Percentiles rank a stretch among this genome's conserved stretches.
Conservation (phyloP, 176 grass and related monocot genomes). For the Rhynchospora breviuscula region DNA sequence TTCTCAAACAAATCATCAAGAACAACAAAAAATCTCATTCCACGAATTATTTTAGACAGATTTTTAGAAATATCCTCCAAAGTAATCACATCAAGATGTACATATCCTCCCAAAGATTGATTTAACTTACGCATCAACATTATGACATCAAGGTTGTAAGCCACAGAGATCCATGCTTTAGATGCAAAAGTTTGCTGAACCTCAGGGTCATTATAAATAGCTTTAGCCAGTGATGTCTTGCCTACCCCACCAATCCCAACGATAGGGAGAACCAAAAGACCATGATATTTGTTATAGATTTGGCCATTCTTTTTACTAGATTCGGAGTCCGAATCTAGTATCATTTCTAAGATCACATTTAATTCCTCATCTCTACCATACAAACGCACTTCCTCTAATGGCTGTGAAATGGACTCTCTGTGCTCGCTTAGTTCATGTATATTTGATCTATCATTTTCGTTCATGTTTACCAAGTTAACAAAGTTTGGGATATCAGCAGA, state of each 20-base stretch:
- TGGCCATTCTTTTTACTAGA: not conserved
- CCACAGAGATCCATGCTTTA: constrained; percentile 22
- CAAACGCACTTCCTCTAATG: not conserved
- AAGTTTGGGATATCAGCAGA: not conserved
- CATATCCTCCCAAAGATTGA: not conserved
- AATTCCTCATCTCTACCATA: not conserved
- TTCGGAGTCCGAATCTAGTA: not conserved
- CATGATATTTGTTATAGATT: not conserved
- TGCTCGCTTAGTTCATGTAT: not conserved
- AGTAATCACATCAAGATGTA: not conserved
- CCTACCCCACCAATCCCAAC: constrained; percentile 25
- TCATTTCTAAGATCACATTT: constrained; percentile 1
- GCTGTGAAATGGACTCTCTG: constrained; percentile 7
- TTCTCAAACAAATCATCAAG: not conserved
- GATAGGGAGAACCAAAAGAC: constrained; percentile 11
- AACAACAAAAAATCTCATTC: not conserved
- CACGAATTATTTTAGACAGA: not conserved
- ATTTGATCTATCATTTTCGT: not conserved
- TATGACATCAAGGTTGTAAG: not conserved
- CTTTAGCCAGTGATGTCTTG: constrained; percentile 21
- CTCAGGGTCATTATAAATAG: not conserved
- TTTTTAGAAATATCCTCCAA: not conserved
- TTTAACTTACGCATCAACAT: not conserved
- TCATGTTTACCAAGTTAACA: not conserved
- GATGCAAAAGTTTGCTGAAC: not conserved